Evolutionary conservation across 2,329 filamentous ascomycete genomes (phyloP), one percentile per base, ranked within the genome.

Genomic region (Aphanocladium album): DNA sequence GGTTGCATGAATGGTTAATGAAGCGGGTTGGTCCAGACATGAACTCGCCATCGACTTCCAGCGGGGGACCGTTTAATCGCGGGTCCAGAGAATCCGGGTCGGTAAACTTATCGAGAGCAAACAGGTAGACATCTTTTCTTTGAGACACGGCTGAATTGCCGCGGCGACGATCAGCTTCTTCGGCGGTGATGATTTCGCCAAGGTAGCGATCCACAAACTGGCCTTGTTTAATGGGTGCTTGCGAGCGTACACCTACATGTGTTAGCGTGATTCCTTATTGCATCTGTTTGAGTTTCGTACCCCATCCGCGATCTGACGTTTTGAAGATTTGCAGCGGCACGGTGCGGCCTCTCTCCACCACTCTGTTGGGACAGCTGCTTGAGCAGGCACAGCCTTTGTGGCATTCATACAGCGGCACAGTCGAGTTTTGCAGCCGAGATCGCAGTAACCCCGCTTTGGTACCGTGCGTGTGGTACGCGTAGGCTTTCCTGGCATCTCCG

Each of bases 151-250:
- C 76, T 2, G 85, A 82, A 0, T 77, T 74, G 1, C 77, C 75
- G 7, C 90, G 87, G 2, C 91, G 85, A 1, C 78, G 76, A 17
- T 86, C 80, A 0, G 90, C 89, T 73, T 93, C 86, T 2, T 72
- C 66, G 0, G 80, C 77, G 1, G 85, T 87, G 66, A 90, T 86
- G 60, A 89, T 78, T 70, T 89, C 86, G 14, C 91, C 90, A 8
- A 92, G 80, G 68, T 95, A 96, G 8, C 83, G 83, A 69, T 93
- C 91, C 45, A 96, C 84, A 67, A 92, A 95, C 65, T 93, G 89
- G 2, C 91, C 91, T 64, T 81, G 79, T 59, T 82, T 81, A 2
- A 96, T 82, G 21, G 85, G 77, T 2, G 87, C 78, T 4, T 81
- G 81, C 62, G 86, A 87, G 8, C 85, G 81, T 0, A 96, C 83